phyloP scores from a whole-genome alignment of 768 basidiomycete genomes.

The Suillus lakei region DNA sequence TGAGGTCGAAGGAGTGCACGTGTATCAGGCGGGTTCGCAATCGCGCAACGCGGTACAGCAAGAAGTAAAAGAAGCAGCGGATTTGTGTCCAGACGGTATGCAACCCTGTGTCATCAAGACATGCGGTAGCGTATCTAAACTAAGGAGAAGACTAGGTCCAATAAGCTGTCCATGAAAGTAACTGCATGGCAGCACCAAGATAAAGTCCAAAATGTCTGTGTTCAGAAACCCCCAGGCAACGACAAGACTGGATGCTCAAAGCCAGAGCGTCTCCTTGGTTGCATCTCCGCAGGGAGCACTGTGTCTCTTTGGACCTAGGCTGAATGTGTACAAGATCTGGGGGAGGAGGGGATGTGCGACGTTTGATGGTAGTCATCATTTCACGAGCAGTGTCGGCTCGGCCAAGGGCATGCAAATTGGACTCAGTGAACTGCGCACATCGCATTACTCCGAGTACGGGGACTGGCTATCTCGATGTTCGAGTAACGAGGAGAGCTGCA shows the following conservation, averaged over 20 bases:
- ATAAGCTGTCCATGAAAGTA: background rate
- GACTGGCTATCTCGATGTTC: constrained; percentile 54
- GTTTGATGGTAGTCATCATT: constrained; percentile 68
- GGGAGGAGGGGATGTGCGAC: constrained; percentile 49
- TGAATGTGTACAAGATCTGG: constrained; percentile 21
- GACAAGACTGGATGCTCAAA: constrained; percentile 65
- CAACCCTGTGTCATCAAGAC: constrained; percentile 11
- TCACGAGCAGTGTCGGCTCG: constrained; percentile 62
- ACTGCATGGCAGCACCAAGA: background rate
- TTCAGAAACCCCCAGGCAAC: constrained; percentile 63
- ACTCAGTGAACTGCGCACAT: constrained; percentile 55
- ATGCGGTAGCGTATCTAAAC: background rate
- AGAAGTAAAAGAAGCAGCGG: background rate
- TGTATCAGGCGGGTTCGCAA: background rate
- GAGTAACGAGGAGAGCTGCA: constrained; percentile 41
- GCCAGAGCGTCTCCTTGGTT: constrained; percentile 51
- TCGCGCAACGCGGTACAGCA: background rate
- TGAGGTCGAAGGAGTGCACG: constrained; percentile 1
- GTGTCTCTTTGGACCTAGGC: constrained; percentile 53
- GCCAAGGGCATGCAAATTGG: constrained; percentile 54
- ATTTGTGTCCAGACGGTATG: background rate
- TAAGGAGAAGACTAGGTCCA: constrained; percentile 1
- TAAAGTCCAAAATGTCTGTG: background rate
- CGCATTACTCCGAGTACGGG: constrained; percentile 47
- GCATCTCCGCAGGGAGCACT: constrained; percentile 70